Conservation (phyloP, 1,139 yeast genomes). For the Taiozyma sp. region DNA sequence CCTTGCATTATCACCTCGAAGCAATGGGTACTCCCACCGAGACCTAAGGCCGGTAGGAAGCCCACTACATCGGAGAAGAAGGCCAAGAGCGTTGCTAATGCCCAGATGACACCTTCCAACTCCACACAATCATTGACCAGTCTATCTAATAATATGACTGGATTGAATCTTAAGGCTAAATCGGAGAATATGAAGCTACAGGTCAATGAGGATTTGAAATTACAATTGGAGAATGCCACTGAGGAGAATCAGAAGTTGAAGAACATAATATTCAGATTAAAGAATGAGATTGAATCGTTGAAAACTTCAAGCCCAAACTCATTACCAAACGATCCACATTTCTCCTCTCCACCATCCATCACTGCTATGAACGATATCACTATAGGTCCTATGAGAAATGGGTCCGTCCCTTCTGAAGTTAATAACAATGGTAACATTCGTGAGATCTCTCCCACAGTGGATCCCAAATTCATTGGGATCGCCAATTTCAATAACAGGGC, state of each 20-base stretch:
- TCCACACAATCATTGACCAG: neutral
- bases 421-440: slow-evolving; percentile 6
- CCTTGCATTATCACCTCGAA: slow-evolving; percentile 8
- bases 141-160: neutral
- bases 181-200: neutral
- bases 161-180: neutral
- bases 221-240: slow-evolving; percentile 32
- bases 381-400: neutral
- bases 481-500: neutral
- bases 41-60: slow-evolving; percentile 9
- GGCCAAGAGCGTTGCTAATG: neutral
- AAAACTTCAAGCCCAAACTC: slow-evolving; percentile 4
- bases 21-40: slow-evolving; percentile 10
- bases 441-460: slow-evolving; percentile 29
- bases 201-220: slow-evolving; percentile 23
- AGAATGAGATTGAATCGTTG: slow-evolving; percentile 31
- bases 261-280: slow-evolving; percentile 32
- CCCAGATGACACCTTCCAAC: neutral
- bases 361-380: neutral
- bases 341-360: neutral
- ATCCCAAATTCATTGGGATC: slow-evolving; percentile 26
- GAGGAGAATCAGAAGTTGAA: slow-evolving; percentile 36
- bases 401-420: neutral
- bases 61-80: neutral
- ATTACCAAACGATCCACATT: slow-evolving; percentile 1